Conservation (phyloP, 1,284 basidiomycete genomes). For the Apiotrichum siamense region DNA sequence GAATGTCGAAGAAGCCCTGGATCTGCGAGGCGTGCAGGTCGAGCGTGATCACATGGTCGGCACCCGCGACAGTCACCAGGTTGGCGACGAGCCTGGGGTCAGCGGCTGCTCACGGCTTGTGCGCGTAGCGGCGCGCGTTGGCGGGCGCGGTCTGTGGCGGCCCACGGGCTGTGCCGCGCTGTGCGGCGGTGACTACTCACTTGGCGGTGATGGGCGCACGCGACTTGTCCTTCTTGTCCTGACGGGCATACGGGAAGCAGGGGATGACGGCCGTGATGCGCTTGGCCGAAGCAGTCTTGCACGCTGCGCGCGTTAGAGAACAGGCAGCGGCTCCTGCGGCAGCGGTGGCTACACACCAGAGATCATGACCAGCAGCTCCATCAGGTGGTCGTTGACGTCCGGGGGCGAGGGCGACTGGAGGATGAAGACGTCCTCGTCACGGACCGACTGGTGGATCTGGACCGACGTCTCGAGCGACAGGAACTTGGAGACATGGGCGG, state of each 20-base stretch:
- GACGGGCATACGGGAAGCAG: conserved; percentile 92
- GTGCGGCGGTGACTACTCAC: no score
- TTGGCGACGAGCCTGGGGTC: conserved; percentile 76
- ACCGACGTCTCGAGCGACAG: conserved; percentile 91
- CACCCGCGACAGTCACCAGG: conserved; percentile 92
- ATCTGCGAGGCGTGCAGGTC: conserved; percentile 98
- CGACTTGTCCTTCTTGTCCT: conserved; percentile 98
- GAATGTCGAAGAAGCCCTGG: conserved; percentile 98
- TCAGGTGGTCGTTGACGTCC: conserved; percentile 50
- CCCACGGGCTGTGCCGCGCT: no score
- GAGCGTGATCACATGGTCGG: conserved; percentile 98
- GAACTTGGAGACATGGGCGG: conserved; percentile 89
- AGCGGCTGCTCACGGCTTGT: no score
- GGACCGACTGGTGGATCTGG: conserved; percentile 87
- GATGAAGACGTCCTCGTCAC: conserved; percentile 97
- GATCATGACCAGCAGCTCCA: conserved; percentile 53
- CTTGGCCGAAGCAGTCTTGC: conserved; percentile 93
- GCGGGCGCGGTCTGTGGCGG: no score
- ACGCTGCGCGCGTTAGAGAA: conserved; percentile 56
- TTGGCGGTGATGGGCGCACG: conserved; percentile 97
- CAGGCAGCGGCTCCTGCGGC: neutral
- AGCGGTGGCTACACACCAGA: conserved; percentile 47
- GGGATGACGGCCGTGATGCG: conserved; percentile 98
- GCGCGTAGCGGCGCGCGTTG: no score
- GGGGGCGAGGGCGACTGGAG: conserved; percentile 59